phyloP scores from a whole-genome alignment of 1,284 basidiomycete species.

The Rhodotorula mucilaginosa region DNA sequence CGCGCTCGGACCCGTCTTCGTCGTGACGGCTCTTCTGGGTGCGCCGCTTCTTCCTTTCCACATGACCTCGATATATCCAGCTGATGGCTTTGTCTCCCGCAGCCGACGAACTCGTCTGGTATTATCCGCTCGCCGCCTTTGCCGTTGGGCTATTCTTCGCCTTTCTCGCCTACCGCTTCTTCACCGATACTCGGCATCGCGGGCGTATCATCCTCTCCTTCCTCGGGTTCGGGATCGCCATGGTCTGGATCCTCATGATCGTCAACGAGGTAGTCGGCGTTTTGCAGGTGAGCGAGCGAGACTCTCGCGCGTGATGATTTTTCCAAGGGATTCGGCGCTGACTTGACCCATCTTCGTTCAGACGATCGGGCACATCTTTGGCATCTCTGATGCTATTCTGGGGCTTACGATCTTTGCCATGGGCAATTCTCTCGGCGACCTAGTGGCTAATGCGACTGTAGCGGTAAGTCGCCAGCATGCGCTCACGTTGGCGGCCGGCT shows the following conservation, averaged over 20 bases:
- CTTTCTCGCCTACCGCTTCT: conserved; percentile 61
- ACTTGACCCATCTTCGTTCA: conserved; percentile 47
- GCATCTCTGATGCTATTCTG: conserved; percentile 94
- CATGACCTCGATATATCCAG: background rate
- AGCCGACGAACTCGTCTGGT: conserved; percentile 60
- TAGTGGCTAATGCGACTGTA: conserved; percentile 93
- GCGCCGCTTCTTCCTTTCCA: background rate
- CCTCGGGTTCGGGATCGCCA: conserved; percentile 80
- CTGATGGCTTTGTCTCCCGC: conserved; percentile 17
- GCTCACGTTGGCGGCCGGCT: background rate
- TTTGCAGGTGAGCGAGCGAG: conserved; percentile 61
- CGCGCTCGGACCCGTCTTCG: conserved; percentile 66
- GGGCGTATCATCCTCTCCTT: conserved; percentile 71
- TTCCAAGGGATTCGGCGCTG: background rate
- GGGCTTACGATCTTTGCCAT: conserved; percentile 94
- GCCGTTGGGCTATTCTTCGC: conserved; percentile 60
- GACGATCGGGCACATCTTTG: conserved; percentile 89
- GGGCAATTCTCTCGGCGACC: conserved; percentile 91
- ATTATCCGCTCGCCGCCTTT: conserved; percentile 60
- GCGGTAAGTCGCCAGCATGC: conserved; percentile 53
- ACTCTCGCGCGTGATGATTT: too few species aligned
- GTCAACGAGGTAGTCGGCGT: conserved; percentile 90
- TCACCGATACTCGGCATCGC: conserved; percentile 61
- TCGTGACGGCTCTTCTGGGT: conserved; percentile 13
- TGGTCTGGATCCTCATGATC: conserved; percentile 94